phyloP scores from a whole-genome alignment of 768 basidiomycete species.

The Hortiboletus campestris region DNA sequence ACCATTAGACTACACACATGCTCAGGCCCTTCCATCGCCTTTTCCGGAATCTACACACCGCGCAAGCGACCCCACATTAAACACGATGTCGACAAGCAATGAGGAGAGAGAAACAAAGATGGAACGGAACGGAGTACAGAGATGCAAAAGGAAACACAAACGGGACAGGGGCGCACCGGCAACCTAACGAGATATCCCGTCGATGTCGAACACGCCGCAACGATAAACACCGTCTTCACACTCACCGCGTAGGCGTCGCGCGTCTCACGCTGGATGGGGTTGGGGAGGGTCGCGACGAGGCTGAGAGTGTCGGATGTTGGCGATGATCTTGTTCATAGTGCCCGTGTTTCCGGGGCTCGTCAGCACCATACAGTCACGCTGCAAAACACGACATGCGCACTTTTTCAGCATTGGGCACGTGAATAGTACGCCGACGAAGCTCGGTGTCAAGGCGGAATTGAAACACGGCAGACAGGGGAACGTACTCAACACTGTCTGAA shows the following conservation, averaged over 20 bases:
- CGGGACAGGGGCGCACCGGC: conserved; percentile 3
- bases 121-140: too few relatives aligned
- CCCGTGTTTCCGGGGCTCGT: too few relatives aligned
- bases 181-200: conserved; percentile 13
- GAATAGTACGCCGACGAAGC: conserved; percentile 8
- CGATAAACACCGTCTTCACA: conserved; percentile 16
- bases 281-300: conserved; percentile 9
- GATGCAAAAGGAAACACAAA: too few relatives aligned
- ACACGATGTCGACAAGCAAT: too few relatives aligned
- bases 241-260: conserved; percentile 19
- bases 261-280: conserved; percentile 12
- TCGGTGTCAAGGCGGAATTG: conserved; percentile 14
- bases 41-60: too few relatives aligned
- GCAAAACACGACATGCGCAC: background rate
- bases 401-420: conserved; percentile 7
- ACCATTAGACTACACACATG: too few relatives aligned
- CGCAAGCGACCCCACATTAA: too few relatives aligned
- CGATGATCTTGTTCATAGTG: conserved; percentile 6
- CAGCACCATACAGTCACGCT: too few relatives aligned
- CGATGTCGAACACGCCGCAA: conserved; percentile 13
- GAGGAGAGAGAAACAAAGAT: too few relatives aligned
- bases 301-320: conserved; percentile 19
- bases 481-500: conserved; percentile 12
- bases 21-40: too few relatives aligned
- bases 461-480: conserved; percentile 17